Conservation (phyloP, 1,139 yeast genomes). For the Kodamaea suecica region DNA sequence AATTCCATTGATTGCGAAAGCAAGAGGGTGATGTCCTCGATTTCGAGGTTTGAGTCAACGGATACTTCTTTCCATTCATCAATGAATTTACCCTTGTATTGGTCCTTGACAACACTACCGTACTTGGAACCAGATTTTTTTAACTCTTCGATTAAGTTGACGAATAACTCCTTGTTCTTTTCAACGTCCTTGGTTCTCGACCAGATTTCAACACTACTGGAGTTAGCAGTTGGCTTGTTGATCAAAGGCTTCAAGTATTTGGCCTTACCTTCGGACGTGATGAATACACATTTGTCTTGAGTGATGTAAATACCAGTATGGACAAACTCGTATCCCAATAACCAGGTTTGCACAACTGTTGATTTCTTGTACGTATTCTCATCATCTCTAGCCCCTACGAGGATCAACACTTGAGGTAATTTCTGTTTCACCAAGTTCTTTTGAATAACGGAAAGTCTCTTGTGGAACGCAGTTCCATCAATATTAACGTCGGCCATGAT, state of each 20-base stretch:
- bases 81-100: constrained; percentile 77
- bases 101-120: constrained; percentile 70
- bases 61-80: constrained; percentile 73
- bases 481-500: constrained; percentile 35
- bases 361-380: constrained; percentile 90
- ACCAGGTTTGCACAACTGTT: constrained; percentile 86
- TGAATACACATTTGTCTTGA: constrained; percentile 56
- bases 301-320: constrained; percentile 76
- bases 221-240: constrained; percentile 33
- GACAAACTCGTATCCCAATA: constrained; percentile 92
- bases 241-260: constrained; percentile 64
- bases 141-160: constrained; percentile 53
- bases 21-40: constrained; percentile 34
- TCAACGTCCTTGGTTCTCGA: constrained; percentile 79
- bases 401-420: constrained; percentile 52
- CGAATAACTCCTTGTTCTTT: constrained; percentile 66
- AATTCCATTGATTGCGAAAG: constrained; percentile 59
- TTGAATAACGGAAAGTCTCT: constrained; percentile 41
- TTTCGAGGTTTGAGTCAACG: constrained; percentile 27
- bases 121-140: constrained; percentile 46
- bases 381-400: constrained; percentile 81
- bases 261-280: constrained; percentile 87
- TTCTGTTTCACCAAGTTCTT: constrained; percentile 38
- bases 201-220: constrained; percentile 61
- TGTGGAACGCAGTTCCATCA: constrained; percentile 39